Base-by-base conservation (phyloP, 1,284 basidiomycete genomes). In the Trametes versicolor region DNA sequence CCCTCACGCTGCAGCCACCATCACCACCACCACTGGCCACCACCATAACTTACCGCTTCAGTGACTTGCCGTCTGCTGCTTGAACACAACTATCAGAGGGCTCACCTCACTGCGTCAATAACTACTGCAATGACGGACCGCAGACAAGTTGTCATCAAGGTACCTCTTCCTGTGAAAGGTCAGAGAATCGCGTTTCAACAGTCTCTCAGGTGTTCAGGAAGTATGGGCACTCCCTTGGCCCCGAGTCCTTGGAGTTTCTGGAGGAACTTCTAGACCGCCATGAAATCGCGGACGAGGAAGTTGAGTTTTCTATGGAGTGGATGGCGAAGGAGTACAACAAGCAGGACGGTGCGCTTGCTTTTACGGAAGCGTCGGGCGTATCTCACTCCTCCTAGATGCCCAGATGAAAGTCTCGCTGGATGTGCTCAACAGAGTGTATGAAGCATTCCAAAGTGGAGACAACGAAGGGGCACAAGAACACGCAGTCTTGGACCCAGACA, bases 291-390 rank as follows among this genome's bases (percentile, higher is more conserved):
- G 86, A 91, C 72, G 88, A 89, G 61, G 92, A 95, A 55, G 82
- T 93, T 7, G 91, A 94, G 61, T 82, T 82, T n/a, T 92, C 92
- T 17, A 79, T 96, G 9, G 95, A 97, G 71, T 87, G 89, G 60
- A 85, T 97, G 64, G 94, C 95, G 4, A 90, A 91, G 71, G 94
- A 96, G 73, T 97, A 97, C 72, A 94, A 96, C 72, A 94, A 92
- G 73, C 95, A 96, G 76, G 95, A 97, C 82, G 95, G 95, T 91
- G 71, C 63, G 85, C 60, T 36, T 51, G 8, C 8, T 17, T 21
- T 48, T 52, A 62, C 29, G 50, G 19, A 69, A 60, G 13, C n/a
- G 21, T 25, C 10, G 36, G 27, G 27, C 32, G 15, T 27, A 10
- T 1, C 15, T 62, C n/a, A 48, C 32, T n/a, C 5, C 64, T 21